Conservation (phyloP, 2,329 filamentous ascomycete genomes). For the Pseudogymnoascus pannorum region DNA sequence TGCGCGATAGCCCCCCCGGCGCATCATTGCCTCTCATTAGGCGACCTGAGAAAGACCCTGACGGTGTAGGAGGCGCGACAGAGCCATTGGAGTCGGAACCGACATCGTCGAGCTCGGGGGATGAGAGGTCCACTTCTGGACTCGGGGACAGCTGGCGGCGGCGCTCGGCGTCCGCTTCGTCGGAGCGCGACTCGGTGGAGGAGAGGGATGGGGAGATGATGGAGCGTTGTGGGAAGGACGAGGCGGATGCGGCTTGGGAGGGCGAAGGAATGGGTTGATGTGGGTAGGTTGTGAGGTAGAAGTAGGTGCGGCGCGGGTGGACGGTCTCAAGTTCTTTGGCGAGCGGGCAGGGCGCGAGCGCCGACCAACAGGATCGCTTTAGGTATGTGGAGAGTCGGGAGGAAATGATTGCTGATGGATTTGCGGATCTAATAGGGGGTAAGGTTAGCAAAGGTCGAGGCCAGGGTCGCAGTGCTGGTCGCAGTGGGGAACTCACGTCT, state of each 20-base stretch:
- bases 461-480: conserved; percentile 14
- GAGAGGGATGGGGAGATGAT: conserved; percentile 83
- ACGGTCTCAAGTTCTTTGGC: conserved; percentile 89
- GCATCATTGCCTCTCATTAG: conserved; percentile 30
- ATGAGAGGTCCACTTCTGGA: conserved; percentile 86
- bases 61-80: conserved; percentile 52
- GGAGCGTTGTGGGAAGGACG: conserved; percentile 42
- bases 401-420: conserved; percentile 90
- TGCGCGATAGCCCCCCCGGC: conserved; percentile 42
- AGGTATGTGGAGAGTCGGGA: conserved; percentile 85
- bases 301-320: conserved; percentile 92
- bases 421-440: conserved; percentile 65
- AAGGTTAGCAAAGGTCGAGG: conserved; percentile 25
- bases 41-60: conserved; percentile 52
- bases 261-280: conserved; percentile 73
- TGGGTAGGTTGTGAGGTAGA: conserved; percentile 84
- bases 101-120: conserved; percentile 73
- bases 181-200: conserved; percentile 57
- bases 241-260: conserved; percentile 40
- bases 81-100: conserved; percentile 53
- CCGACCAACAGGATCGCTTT: conserved; percentile 76
- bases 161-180: conserved; percentile 62
- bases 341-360: conserved; percentile 72
- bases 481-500: conserved; percentile 63
- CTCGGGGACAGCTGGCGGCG: conserved; percentile 73